phyloP scores from a whole-genome alignment of 768 basidiomycete genomes.

The Kwoniella heveanensis region DNA sequence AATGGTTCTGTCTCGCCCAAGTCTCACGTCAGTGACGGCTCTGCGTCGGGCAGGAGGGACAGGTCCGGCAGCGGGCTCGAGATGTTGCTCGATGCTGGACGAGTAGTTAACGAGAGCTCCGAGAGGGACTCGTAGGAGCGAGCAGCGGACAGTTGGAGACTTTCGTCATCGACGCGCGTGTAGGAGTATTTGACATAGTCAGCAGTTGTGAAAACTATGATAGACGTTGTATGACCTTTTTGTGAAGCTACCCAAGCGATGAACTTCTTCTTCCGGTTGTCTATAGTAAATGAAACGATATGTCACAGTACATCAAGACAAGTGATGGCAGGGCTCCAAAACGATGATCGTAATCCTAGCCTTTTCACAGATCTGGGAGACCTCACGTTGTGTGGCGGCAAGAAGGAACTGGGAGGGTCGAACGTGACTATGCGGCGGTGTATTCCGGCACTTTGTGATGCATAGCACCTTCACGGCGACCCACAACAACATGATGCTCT shows the following conservation, averaged over 20 bases:
- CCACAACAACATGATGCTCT: too few species aligned
- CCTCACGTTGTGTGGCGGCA: too few species aligned
- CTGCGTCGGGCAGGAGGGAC: constrained; percentile 7
- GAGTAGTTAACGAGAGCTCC: constrained; percentile 19
- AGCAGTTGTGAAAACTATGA: not conserved
- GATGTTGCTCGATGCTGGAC: constrained; percentile 26
- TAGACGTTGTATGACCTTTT: constrained; percentile 1
- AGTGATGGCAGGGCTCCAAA: too few species aligned
- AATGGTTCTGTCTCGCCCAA: constrained; percentile 17
- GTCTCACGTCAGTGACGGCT: constrained; percentile 3
- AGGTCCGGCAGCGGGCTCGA: constrained; percentile 19
- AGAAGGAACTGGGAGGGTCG: too few species aligned
- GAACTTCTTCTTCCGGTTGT: not conserved
- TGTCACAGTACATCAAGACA: not conserved
- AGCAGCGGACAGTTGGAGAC: too few species aligned
- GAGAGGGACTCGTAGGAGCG: constrained; percentile 12
- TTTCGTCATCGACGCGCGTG: too few species aligned
- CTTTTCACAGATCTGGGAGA: too few species aligned
- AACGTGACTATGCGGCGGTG: too few species aligned
- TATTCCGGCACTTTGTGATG: too few species aligned
- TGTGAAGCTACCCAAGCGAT: not conserved
- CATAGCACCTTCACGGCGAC: too few species aligned
- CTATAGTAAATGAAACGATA: not conserved
- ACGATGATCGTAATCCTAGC: too few species aligned
- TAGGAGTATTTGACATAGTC: too few species aligned